Evolutionary conservation across 208 protist genomes (phyloP).

Genomic region (Porcisia deanei): DNA sequence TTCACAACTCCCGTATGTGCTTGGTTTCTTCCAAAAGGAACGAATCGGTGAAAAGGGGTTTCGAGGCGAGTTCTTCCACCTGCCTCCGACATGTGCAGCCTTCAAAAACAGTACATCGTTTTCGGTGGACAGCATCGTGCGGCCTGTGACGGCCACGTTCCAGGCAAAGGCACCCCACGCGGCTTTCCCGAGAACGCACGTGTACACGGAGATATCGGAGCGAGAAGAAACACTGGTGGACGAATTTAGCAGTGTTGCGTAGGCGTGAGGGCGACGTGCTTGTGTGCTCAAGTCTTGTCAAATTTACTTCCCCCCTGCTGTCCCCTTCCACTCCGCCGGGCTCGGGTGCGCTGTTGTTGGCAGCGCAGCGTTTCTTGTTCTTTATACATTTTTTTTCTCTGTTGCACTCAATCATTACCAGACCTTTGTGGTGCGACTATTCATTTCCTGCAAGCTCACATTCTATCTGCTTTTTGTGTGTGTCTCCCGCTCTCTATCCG

Average conservation of each 20-base stretch:
- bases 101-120: conserved; percentile 25
- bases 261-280: too few species aligned
- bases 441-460: neutral
- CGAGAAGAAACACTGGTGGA: conserved; percentile 25
- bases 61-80: conserved; percentile 19
- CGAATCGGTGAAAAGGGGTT: conserved; percentile 1
- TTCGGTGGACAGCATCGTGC: conserved; percentile 1
- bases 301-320: neutral
- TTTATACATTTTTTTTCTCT: neutral
- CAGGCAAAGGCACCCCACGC: conserved; percentile 29
- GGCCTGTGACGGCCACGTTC: conserved; percentile 13
- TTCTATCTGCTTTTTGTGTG: neutral
- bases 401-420: neutral
- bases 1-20: conserved; percentile 15
- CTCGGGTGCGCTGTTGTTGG: neutral
- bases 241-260: neutral
- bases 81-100: conserved; percentile 8
- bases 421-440: neutral
- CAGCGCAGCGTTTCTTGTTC: neutral
- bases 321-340: neutral
- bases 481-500: neutral
- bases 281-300: neutral
- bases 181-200: conserved; percentile 29
- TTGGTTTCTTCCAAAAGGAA: conserved; percentile 22
- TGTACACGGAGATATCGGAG: conserved; percentile 25